Percentiles rank a stretch among this genome's conserved stretches.
Evolutionary conservation across 2,329 filamentous ascomycete genomes (phyloP).

Genomic region (Chalaropsis thielavioides): DNA sequence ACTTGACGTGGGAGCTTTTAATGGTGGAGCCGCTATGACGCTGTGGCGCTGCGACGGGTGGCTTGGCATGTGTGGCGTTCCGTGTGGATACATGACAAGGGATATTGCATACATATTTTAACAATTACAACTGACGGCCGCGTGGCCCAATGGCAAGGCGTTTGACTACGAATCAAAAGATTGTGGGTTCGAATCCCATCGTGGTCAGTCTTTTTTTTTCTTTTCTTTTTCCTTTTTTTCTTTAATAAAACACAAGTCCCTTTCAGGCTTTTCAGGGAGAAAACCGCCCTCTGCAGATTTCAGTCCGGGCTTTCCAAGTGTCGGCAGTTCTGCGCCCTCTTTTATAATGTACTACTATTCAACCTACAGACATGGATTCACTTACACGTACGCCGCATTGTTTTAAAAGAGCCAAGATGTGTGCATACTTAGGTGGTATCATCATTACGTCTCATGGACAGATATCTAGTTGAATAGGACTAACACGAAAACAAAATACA

Average conservation of each 20-base stretch:
- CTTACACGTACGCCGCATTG: background rate
- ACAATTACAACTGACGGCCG: background rate
- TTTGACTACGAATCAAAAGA: constrained; percentile 17
- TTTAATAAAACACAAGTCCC: background rate
- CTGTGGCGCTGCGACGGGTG: constrained; percentile 1
- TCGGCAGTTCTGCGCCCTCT: background rate
- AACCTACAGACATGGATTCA: background rate
- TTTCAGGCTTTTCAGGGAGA: background rate
- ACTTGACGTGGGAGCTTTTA: background rate
- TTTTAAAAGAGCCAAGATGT: background rate
- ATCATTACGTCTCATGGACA: constrained; percentile 13
- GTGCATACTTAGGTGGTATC: background rate
- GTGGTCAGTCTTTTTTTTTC: constrained; percentile 5
- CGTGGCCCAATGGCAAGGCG: constrained; percentile 16
- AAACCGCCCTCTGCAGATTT: background rate
- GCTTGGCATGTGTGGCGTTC: background rate
- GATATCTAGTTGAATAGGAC: constrained; percentile 16
- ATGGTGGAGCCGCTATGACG: constrained; percentile 7
- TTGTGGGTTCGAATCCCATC: constrained; percentile 17
- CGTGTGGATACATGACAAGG: background rate
- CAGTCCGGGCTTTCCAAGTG: background rate
- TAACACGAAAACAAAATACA: constrained; percentile 13
- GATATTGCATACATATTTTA: background rate
- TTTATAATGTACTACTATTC: background rate
- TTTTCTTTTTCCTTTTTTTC: background rate